Percentiles rank a stretch among this genome's conserved stretches.
Conservation (phyloP, 768 basidiomycete genomes). For the Glaciozyma martinii region DNA sequence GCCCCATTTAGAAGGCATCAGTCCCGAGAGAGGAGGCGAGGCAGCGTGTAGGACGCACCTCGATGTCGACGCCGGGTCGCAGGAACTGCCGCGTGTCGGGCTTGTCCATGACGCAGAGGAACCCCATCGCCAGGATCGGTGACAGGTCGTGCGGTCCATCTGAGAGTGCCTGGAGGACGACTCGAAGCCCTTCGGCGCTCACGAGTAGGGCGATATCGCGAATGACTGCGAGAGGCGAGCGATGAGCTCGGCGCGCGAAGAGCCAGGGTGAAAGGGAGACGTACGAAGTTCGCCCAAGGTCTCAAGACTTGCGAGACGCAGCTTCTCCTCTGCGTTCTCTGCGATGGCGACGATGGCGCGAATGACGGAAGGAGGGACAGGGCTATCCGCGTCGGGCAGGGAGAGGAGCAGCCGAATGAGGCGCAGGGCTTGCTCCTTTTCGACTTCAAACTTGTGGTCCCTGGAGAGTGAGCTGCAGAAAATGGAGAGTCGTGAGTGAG, state of each 20-base stretch:
- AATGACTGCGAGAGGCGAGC: slow-evolving; percentile 50
- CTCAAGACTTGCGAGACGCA: slow-evolving; percentile 69
- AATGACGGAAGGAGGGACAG: slow-evolving; percentile 59
- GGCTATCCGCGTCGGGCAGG: slow-evolving; percentile 10
- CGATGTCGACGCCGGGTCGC: slow-evolving; percentile 73
- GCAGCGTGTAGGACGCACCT: slow-evolving; percentile 47
- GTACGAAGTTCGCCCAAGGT: slow-evolving; percentile 81
- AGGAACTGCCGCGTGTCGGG: slow-evolving; percentile 72
- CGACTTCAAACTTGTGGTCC: slow-evolving; percentile 69
- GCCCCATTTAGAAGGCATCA: neutral
- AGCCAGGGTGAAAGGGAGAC: slow-evolving; percentile 35
- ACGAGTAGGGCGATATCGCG: slow-evolving; percentile 77
- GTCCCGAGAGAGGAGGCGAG: neutral
- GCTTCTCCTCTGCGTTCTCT: slow-evolving; percentile 83
- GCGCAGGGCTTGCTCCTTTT: slow-evolving; percentile 87
- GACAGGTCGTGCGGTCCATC: slow-evolving; percentile 58
- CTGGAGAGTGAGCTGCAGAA: slow-evolving; percentile 48
- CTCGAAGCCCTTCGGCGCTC: slow-evolving; percentile 71
- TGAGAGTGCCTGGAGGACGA: slow-evolving; percentile 75
- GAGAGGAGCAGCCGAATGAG: slow-evolving; percentile 57
- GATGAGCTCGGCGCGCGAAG: slow-evolving; percentile 7
- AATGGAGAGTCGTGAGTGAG: slow-evolving; percentile 15
- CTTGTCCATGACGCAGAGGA: slow-evolving; percentile 74
- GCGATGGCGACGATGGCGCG: slow-evolving; percentile 86
- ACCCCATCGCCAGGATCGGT: slow-evolving; percentile 62